Base-by-base conservation (phyloP, 768 basidiomycete genomes). In the Russula brevipes region DNA sequence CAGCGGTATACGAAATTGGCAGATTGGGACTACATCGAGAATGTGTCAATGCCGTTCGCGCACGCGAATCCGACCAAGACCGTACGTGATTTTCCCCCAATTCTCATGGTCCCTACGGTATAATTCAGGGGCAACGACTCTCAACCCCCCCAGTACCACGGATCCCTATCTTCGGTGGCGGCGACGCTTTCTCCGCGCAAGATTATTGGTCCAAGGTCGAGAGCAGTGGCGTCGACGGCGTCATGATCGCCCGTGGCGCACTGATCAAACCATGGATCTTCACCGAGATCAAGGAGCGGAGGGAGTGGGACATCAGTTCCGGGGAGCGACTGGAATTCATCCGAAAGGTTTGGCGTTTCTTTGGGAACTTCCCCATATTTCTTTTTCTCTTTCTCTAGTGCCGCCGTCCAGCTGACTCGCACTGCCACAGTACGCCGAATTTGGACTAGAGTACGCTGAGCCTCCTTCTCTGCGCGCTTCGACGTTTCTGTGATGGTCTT, bases 221-320 rank as follows among this genome's bases (percentile, higher is more conserved):
- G 49, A 72, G 77, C n/a, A 85, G 82, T 33, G 92, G 92, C 5
- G 94, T 97, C 0, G 95, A 98, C 71, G 94, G 95, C 5, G 80
- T 98, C 49, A 98, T 99, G 97, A 82, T 98, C 41, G 97, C 87
- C 1, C 80, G 97, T 24, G 97, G 97, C 0, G 96, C 94, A 0
- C 77, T 98, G 54, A 97, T 98, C 74, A 99, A 99, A 74, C 91
- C 92, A 0, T 93, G 91, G 90, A 87, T 95, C 57, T 96, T 95
- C 74, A 96, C 94, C 0, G 97, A 99, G 74, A 84, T 98, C 71
- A 89, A 94, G 72, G 97, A 98, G 71, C 81, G 78, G 24, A 75
- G 94, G 31, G 94, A 97, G 70, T 98, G 95, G 94, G 93, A 95
- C 71, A 95, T 94, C 69, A 88, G 85, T 69, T 83, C 91, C 14